Percentiles rank a stretch among this genome's conserved stretches.
Conservation (phyloP, 768 basidiomycete genomes). For the Mycena kentingensis region DNA sequence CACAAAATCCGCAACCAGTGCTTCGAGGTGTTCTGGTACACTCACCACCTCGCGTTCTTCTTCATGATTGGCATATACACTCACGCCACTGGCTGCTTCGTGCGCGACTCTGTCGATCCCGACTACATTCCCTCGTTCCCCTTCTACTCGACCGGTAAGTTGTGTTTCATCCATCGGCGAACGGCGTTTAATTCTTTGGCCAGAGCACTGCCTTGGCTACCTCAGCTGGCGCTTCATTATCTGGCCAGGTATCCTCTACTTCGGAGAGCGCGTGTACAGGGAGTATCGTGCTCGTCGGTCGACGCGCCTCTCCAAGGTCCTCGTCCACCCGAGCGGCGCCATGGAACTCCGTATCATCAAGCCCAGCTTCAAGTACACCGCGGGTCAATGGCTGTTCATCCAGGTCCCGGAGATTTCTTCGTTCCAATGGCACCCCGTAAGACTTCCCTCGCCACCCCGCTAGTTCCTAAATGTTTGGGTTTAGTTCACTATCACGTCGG, state of each 20-base stretch:
- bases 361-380: constrained; percentile 87
- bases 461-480: constrained; percentile 7
- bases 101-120: constrained; percentile 81
- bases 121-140: constrained; percentile 73
- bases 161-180: constrained; percentile 28
- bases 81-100: constrained; percentile 94
- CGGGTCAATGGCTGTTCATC: constrained; percentile 91
- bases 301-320: constrained; percentile 81
- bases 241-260: constrained; percentile 90
- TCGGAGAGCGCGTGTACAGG: constrained; percentile 82
- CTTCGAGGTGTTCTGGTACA: constrained; percentile 98
- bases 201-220: constrained; percentile 63
- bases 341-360: constrained; percentile 95
- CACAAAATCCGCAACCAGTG: constrained; percentile 84
- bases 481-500: constrained; percentile 93
- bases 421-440: constrained; percentile 94
- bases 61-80: constrained; percentile 90
- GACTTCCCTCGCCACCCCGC: constrained; percentile 26
- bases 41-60: constrained; percentile 92
- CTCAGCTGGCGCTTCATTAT: constrained; percentile 88
- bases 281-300: constrained; percentile 78
- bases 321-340: constrained; percentile 87
- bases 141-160: constrained; percentile 86
- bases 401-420: constrained; percentile 83
- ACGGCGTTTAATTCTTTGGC: background rate